Percentiles rank a stretch among this genome's conserved stretches.
These are phyloP conservation scores for Citrus unshiu DNA, from an alignment of 345 rosid species.

Conservation along the genomic window DNA sequence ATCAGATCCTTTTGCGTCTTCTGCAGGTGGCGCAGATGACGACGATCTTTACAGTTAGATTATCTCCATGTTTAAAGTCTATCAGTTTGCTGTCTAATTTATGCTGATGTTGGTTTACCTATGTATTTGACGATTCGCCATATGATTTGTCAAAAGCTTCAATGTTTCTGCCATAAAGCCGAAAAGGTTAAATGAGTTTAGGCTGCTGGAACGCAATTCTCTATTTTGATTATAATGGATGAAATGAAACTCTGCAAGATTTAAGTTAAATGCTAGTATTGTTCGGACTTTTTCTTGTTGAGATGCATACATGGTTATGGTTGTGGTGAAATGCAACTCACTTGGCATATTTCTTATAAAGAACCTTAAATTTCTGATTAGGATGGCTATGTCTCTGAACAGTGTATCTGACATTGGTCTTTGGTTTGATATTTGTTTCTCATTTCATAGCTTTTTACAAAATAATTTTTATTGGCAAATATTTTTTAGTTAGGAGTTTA, in stretches of 20 bases:
- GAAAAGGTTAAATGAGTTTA: neutral
- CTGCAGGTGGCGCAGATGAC: constrained; percentile 68
- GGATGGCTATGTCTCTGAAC: neutral
- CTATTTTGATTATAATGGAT: neutral
- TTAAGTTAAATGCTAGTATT: neutral
- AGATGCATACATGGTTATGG: neutral
- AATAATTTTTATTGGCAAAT: neutral
- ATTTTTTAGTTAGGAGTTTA: no score
- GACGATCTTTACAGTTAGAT: constrained; percentile 84
- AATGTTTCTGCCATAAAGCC: neutral
- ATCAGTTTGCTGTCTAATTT: neutral
- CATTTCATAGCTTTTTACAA: neutral
- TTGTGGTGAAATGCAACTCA: neutral
- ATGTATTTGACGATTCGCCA: neutral
- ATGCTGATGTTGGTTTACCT: neutral
- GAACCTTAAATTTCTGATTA: neutral
- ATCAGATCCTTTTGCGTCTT: constrained; percentile 69
- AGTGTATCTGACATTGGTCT: neutral
- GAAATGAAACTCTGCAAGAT: neutral
- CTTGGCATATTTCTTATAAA: neutral
- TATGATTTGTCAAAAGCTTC: neutral
- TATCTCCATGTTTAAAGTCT: neutral
- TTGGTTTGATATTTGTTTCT: neutral
- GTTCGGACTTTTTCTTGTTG: neutral
- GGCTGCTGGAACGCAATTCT: neutral